Base-by-base conservation (phyloP, 2,329 filamentous ascomycete genomes). In the Lasiodiplodia theobromae region DNA sequence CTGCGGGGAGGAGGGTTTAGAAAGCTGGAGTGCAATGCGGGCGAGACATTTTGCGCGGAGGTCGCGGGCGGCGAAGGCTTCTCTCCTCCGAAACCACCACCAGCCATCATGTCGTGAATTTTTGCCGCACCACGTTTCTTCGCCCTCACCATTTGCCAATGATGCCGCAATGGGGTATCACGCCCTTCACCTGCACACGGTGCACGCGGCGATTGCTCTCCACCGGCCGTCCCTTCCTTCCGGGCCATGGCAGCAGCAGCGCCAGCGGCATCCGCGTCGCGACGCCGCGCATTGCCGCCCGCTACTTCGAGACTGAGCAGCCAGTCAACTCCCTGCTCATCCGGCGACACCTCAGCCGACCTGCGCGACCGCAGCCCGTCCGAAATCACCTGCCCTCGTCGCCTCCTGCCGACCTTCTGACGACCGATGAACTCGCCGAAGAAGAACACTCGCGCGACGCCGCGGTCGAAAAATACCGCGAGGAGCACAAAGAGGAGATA, bases 1-100 rank as follows among this genome's bases (percentile, higher is more conserved):
- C 31, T 34, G 8, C 21, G 74, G 74, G 71, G 73, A 74, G 75
- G 76, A 75, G 69, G 71, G 60, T 71, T 31, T 67, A 71, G 75
- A 76, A 75, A 68, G 31, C 31, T 68, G 75, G 70, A 73, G 72
- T 28, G 23, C 34, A 31, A 47, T 47, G 40, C 40, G 40, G 40
- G 40, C 18, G 58, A 62, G 58, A 62, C 58, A 14, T 49, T 49
- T 62, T 49, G 37, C 14, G 7, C 14, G 21, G 38, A 18, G 64
- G 73, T 31, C 21, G 21, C 44, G 53, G 64, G 52, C 64, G 64
- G 64, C 38, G 52, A 47, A 62, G 57, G 44, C 67, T 68, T 72
- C 68, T n/a, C 44, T 68, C 62, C 54, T 58, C 56, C 40, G 64
- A 54, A 66, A 53, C 31, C 57, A 69, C 68, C 71, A 67, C 14